These are phyloP conservation scores for Pseudomassariella vexata DNA, from an alignment of 2,329 filamentous ascomycete species.

Conservation along the genomic window DNA sequence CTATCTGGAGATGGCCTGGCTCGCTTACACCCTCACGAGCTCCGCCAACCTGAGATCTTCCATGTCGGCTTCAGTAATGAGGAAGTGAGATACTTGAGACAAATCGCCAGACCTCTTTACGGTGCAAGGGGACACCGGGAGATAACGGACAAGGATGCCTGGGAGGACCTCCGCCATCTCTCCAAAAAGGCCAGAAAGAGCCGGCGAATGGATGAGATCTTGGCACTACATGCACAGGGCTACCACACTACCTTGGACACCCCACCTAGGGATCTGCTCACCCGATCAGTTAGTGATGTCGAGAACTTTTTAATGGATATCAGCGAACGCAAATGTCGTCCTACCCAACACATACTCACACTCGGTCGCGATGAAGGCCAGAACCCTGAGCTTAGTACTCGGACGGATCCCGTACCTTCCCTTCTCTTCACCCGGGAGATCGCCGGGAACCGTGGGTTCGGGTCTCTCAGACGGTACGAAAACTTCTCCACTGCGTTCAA, in stretches of 20 bases:
- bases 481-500: conserved; percentile 41
- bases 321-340: conserved; percentile 12
- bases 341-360: conserved; percentile 18
- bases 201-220: conserved; percentile 10
- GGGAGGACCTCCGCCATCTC: conserved; percentile 20
- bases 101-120: conserved; percentile 16
- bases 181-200: conserved; percentile 17
- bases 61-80: conserved; percentile 22
- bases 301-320: conserved; percentile 31
- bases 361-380: conserved; percentile 25
- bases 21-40: conserved; percentile 6
- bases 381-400: conserved; percentile 17
- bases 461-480: conserved; percentile 31
- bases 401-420: conserved; percentile 27
- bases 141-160: not conserved
- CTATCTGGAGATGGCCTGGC: conserved; percentile 8
- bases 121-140: conserved; percentile 7
- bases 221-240: too few species aligned
- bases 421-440: conserved; percentile 45
- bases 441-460: conserved; percentile 36
- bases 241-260: too few species aligned
- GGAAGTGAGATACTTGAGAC: conserved; percentile 18
- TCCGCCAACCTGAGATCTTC: conserved; percentile 12
- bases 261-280: conserved; percentile 15
- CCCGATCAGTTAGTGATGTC: conserved; percentile 31